A percentile compares a stretch with the other conserved stretches of the same genome.
These are phyloP conservation scores for Candida sonorensis DNA, from an alignment of 805 yeast genomes.

Conservation along the genomic window DNA sequence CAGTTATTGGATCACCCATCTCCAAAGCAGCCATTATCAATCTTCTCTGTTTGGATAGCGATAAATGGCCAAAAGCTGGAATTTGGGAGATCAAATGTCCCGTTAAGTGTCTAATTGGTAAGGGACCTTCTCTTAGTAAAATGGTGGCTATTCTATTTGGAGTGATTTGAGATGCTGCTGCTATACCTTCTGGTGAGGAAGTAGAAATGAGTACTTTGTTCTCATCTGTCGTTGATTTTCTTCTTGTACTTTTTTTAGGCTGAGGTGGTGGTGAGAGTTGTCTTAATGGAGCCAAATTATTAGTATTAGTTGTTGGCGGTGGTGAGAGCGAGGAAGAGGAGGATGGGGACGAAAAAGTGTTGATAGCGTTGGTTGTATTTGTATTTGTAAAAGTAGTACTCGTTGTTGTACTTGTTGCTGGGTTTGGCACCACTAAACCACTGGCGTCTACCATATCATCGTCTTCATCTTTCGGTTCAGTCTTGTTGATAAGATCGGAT, in stretches of 20 bases:
- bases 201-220: conserved; percentile 45
- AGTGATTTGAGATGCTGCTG: conserved; percentile 81
- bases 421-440: background rate
- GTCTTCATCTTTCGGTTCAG: conserved; percentile 2
- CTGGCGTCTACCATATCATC: conserved; percentile 1
- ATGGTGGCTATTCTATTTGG: conserved; percentile 69
- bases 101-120: conserved; percentile 87
- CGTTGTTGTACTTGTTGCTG: background rate
- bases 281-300: background rate
- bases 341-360: too few species aligned
- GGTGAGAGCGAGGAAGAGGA: too few species aligned
- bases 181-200: conserved; percentile 80
- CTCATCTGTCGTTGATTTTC: conserved; percentile 16
- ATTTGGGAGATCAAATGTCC: conserved; percentile 68
- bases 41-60: conserved; percentile 83
- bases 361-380: background rate
- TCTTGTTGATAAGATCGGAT: conserved; percentile 4
- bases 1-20: conserved; percentile 51
- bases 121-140: conserved; percentile 69
- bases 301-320: too few species aligned
- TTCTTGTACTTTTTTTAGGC: conserved; percentile 13
- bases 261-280: conserved; percentile 1
- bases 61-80: conserved; percentile 70
- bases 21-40: conserved; percentile 87
- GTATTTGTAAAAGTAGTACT: too few species aligned